Evolutionary conservation across 805 yeast genomes (phyloP).

Genomic region (Myxozyma kluyveri): DNA sequence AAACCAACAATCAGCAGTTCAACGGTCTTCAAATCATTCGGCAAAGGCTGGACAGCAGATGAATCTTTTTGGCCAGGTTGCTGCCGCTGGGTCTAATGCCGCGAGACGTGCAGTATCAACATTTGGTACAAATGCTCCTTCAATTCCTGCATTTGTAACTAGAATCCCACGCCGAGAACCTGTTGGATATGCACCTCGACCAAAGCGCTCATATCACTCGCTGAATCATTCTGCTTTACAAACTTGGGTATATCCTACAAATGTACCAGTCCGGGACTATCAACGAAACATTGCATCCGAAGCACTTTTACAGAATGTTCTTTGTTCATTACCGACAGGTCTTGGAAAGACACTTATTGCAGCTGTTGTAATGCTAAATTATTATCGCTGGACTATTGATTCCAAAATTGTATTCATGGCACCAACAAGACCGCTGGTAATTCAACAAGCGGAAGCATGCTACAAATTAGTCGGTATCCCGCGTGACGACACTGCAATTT

Average conservation of each 20-base stretch:
- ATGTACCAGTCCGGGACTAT: conserved; percentile 79
- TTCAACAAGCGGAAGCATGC: conserved; percentile 94
- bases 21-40: neutral
- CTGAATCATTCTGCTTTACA: conserved; percentile 43
- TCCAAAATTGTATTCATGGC: conserved; percentile 92
- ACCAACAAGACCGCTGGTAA: conserved; percentile 93
- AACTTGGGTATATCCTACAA: conserved; percentile 77
- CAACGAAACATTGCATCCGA: conserved; percentile 75
- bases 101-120: neutral
- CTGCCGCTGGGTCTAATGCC: conserved; percentile 1
- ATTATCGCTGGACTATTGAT: conserved; percentile 73
- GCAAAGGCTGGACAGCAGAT: conserved; percentile 1
- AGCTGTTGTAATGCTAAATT: conserved; percentile 87
- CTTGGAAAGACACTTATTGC: conserved; percentile 97
- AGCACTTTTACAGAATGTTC: conserved; percentile 67
- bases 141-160: conserved; percentile 1
- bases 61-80: conserved; percentile 13
- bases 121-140: neutral
- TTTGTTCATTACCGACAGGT: conserved; percentile 96
- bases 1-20: neutral
- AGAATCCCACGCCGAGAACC: conserved; percentile 4
- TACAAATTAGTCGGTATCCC: conserved; percentile 83
- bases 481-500: conserved; percentile 69
- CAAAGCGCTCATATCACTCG: conserved; percentile 40
- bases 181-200: conserved; percentile 4